Percentiles rank a stretch among this genome's conserved stretches.
Conservation (phyloP, 2,329 filamentous ascomycete species). For the Zasmidium citrigriseum region DNA sequence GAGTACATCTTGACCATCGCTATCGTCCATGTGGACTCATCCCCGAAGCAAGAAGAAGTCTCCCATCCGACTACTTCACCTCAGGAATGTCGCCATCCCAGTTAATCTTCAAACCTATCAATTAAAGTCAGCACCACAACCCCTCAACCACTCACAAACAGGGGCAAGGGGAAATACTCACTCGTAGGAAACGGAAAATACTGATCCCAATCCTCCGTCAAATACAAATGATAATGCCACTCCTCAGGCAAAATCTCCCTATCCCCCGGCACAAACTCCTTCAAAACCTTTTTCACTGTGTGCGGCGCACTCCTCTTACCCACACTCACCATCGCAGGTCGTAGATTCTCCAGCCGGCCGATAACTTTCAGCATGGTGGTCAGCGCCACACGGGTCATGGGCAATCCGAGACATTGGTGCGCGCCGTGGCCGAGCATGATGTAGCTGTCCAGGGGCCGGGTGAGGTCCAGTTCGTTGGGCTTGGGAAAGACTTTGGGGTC, state of each 20-base stretch:
- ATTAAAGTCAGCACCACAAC: constrained; percentile 9
- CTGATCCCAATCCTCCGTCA: constrained; percentile 51
- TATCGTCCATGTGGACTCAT: background rate
- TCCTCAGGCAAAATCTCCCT: constrained; percentile 35
- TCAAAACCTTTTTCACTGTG: constrained; percentile 45
- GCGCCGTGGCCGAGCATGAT: constrained; percentile 47
- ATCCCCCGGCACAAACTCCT: constrained; percentile 34
- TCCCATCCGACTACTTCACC: constrained; percentile 4
- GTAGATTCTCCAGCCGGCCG: constrained; percentile 40
- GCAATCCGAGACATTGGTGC: constrained; percentile 46
- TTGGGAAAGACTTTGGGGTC: constrained; percentile 45
- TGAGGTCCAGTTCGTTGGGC: constrained; percentile 41
- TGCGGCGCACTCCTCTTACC: constrained; percentile 38
- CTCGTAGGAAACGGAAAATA: constrained; percentile 50
- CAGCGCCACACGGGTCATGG: constrained; percentile 45
- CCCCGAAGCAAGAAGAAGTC: background rate
- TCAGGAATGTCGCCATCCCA: constrained; percentile 29
- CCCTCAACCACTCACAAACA: background rate
- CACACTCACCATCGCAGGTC: constrained; percentile 39
- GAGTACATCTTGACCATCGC: background rate
- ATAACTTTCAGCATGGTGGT: constrained; percentile 50
- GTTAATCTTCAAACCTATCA: constrained; percentile 35
- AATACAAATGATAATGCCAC: constrained; percentile 44
- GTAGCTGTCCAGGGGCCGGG: constrained; percentile 43
- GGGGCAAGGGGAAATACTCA: constrained; percentile 32